Base-by-base conservation (phyloP, 1,284 basidiomycete genomes). In the Ganoderma meredithae region DNA sequence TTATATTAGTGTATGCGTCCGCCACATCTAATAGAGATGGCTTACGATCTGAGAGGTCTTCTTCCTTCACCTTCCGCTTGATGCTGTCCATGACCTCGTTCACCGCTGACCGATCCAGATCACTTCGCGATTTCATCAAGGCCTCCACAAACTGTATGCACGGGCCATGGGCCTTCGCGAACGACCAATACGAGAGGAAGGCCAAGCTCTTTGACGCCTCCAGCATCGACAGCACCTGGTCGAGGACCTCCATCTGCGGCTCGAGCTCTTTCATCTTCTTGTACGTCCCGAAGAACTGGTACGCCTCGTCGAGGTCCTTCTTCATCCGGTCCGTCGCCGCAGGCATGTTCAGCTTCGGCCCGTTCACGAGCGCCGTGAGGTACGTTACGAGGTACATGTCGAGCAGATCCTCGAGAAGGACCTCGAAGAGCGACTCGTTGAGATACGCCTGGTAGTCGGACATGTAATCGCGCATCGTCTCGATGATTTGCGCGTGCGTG, bases 391-490 rank as follows among this genome's bases (percentile, higher is more conserved):
- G 86, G 84, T 98, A 97, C 6, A 92, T 85, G 76, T 99, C 96
- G 64, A 99, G 85, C 62, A 99, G 88, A 78, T 99, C 96, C 80
- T 99, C 97, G 31, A 97, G 84, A 47, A 99, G 86, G 41, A 98
- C 88, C 71, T 99, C 97, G 74, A 98, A 92, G 63, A 99, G 86
- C 7, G 95, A 92, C 5, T 94, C 87, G 79, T 98, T 98, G 65
- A 99, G 90, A 76, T 93, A 97, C 60, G 89, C 86, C 78, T 96
- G 93, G 79, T 96, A 98, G 81, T 99, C 97, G 27, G 86, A 81
- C 86, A 96, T 94, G 81, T 99, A 99, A 78, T 99, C 98, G 64
- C 93, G 90, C 85, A 99, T 95, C 58, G 98, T 99, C 82, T 97
- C 95, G 71, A 98, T 86, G 68, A 99, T 94, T 78, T 95, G 93